Evolutionary conservation across 495 filamentous ascomycete species (phyloP).

Genomic region (Amniculicola lignicola): DNA sequence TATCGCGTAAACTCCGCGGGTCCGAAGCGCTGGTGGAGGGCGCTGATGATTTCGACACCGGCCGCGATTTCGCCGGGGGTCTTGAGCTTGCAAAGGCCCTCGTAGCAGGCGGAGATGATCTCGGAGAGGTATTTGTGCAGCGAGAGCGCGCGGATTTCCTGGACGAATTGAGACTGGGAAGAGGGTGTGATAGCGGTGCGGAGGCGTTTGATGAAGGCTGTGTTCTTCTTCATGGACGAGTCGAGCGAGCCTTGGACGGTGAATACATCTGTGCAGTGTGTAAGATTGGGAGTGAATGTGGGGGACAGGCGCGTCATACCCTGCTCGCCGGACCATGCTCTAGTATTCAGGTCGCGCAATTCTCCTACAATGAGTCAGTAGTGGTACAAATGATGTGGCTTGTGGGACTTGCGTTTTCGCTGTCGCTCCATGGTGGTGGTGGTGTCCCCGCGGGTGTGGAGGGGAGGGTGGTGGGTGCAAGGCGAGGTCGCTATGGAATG

Average conservation of each 20-base stretch:
- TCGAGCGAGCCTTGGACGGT: constrained; percentile 77
- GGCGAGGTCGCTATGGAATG: constrained; percentile 18
- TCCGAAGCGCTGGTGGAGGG: constrained; percentile 93
- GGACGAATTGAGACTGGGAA: constrained; percentile 74
- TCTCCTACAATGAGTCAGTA: constrained; percentile 59
- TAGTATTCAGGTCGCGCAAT: constrained; percentile 79
- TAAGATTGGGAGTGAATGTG: constrained; percentile 25
- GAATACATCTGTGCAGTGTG: constrained; percentile 64
- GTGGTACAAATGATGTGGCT: background rate
- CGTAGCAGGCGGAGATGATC: constrained; percentile 96
- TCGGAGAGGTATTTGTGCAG: constrained; percentile 97
- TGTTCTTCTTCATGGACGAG: constrained; percentile 98
- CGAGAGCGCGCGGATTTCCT: constrained; percentile 88
- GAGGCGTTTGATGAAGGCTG: constrained; percentile 94
- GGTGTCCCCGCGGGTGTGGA: constrained; percentile 24
- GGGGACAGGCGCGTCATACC: constrained; percentile 50
- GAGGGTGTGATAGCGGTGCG: constrained; percentile 82
- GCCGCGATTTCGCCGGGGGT: constrained; percentile 84
- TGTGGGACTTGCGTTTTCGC: constrained; percentile 65
- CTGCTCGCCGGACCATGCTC: constrained; percentile 82
- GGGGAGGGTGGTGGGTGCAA: constrained; percentile 26
- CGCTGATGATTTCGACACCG: constrained; percentile 87
- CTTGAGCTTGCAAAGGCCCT: constrained; percentile 90
- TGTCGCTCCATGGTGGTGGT: constrained; percentile 68
- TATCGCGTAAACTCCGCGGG: constrained; percentile 86